Evolutionary conservation across 108 stramenopile genomes (phyloP), one percentile per base, ranked within the genome.

Genomic region (Aurantiochytrium sp.): DNA sequence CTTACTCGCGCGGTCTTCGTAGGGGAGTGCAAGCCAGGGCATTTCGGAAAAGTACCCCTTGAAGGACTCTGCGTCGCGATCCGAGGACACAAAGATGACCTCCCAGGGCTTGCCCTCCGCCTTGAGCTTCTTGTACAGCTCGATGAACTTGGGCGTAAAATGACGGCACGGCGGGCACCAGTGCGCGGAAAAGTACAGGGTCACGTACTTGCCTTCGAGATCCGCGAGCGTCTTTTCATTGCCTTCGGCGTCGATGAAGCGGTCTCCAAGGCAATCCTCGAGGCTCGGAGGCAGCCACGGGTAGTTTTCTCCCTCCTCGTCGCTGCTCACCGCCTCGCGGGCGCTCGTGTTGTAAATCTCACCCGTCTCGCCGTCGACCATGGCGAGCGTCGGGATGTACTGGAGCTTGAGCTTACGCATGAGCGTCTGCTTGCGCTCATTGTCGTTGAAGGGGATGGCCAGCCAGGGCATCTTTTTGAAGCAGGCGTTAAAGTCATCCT

Each of bases 291-390:
- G 47, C 23, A 93, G 88, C 96, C 96, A 98, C 45, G 97, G 97
- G 87, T 96, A 98, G 3, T 95, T 8, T 23, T 69, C 64, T 14
- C 64, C 97, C 10, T 95, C 94, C 91, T 92, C 94, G 88, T 98
- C 96, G 83, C 93, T 87, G n/a, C 95, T 94, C 64, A 97, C 94
- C 71, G 95, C 96, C 76, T 93, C 95, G 51, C 96, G 87, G 2
- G 90, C 97, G 89, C 96, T 96, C 5, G 87, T 92, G 8, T 95
- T 97, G 72, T 97, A 97, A 35, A 96, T 93, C 73, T 93, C 93
- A 29, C 96, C 96, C 44, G 96, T 91, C 89, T 98, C 72, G 5
- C 94, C 97, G 90, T 98, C 97, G 4, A 98, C 88, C n/a, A 97
- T 60, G 35, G 94, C 94, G 58, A 97, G 90, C 28, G 93, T 91